These are phyloP conservation scores for Clitopilus passeckerianus DNA, from an alignment of 768 basidiomycete species.

Conservation along the genomic window DNA sequence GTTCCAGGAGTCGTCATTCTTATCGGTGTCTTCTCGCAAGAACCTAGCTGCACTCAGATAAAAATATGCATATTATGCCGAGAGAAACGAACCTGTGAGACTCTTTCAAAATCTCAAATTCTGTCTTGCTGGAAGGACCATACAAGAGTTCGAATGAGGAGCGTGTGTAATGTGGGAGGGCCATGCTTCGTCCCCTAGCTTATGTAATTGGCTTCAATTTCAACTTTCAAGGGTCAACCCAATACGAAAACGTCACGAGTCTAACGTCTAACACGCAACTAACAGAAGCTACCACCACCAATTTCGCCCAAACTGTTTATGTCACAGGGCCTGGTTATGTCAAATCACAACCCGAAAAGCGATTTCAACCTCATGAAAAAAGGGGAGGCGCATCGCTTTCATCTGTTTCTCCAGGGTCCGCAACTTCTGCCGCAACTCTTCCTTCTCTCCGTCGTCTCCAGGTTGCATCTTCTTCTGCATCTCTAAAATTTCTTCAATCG, in stretches of 20 bases:
- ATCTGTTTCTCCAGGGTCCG: not conserved
- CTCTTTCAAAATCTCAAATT: conserved; percentile 74
- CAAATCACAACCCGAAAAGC: not conserved
- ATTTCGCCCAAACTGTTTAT: too few relatives aligned
- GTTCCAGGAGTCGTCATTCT: conserved; percentile 59
- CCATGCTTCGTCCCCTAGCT: too few relatives aligned
- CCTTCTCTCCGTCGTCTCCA: not conserved
- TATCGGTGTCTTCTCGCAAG: conserved; percentile 62
- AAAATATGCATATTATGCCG: not conserved
- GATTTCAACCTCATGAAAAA: not conserved
- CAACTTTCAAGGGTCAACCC: too few relatives aligned
- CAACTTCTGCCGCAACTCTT: not conserved
- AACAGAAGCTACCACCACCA: too few relatives aligned
- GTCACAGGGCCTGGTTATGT: too few relatives aligned
- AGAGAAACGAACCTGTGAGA: conserved; percentile 59
- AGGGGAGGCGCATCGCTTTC: not conserved
- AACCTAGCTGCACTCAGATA: conserved; percentile 44
- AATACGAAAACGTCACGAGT: too few relatives aligned
- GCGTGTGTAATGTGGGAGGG: too few relatives aligned
- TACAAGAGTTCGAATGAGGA: conserved; percentile 25
- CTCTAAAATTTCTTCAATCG: conserved; percentile 2
- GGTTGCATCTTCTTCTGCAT: not conserved
- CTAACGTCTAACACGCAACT: too few relatives aligned
- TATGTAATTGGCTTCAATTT: too few relatives aligned
- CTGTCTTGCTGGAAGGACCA: conserved; percentile 33